phyloP scores from a whole-genome alignment of 164 flowering plant species.

The Brasenia schreberi region DNA sequence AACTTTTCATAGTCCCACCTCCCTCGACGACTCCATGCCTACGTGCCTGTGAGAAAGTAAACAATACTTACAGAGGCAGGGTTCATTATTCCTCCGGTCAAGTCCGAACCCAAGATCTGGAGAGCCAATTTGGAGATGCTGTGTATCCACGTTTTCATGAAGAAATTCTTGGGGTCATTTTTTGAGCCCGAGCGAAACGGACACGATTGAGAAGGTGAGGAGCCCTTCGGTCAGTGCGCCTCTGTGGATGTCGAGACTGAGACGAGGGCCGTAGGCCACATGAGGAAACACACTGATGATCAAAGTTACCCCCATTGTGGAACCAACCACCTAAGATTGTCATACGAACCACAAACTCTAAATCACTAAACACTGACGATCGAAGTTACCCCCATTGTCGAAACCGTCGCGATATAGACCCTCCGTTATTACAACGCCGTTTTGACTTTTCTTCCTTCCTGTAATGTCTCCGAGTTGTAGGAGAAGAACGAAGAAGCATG shows the following conservation, averaged over 20 bases:
- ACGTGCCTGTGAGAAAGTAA: neutral
- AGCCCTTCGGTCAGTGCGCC: conserved; percentile 91
- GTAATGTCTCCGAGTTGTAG: too few relatives aligned
- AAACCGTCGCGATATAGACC: too few relatives aligned
- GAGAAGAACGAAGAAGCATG: too few relatives aligned
- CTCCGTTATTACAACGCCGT: too few relatives aligned
- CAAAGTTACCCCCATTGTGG: conserved; percentile 56
- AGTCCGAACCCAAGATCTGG: conserved; percentile 84
- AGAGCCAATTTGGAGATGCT: conserved; percentile 78
- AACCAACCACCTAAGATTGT: conserved; percentile 47
- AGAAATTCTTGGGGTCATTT: conserved; percentile 45
- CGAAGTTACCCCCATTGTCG: too few relatives aligned
- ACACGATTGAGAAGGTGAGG: conserved; percentile 51
- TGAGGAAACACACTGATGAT: conserved; percentile 47
- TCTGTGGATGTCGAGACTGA: conserved; percentile 54
- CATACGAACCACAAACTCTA: too few relatives aligned
- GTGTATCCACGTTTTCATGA: conserved; percentile 80
- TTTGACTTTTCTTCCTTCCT: too few relatives aligned
- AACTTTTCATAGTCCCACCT: too few relatives aligned
- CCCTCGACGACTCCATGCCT: too few relatives aligned
- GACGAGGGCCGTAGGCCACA: conserved; percentile 61
- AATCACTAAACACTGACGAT: too few relatives aligned
- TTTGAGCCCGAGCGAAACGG: conserved; percentile 43
- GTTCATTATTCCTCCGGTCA: conserved; percentile 95
- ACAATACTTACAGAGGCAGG: conserved; percentile 80